Conservation (phyloP, 495 filamentous ascomycete species). For the Trichoderma orchidacearum region DNA sequence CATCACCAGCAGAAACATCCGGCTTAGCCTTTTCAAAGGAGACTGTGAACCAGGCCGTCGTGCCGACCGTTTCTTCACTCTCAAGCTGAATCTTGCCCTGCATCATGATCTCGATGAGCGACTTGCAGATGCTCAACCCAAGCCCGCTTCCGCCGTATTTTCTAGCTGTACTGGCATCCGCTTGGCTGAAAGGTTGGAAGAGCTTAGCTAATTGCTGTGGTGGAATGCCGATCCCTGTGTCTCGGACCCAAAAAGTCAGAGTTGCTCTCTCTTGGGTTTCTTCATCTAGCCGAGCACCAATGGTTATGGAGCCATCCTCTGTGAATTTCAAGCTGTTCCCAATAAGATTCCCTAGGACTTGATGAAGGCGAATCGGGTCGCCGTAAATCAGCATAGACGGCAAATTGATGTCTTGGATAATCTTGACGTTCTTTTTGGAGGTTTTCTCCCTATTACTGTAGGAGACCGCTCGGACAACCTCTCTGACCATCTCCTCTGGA, state of each 20-base stretch:
- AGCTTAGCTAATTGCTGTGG: constrained; percentile 68
- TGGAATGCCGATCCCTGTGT: constrained; percentile 83
- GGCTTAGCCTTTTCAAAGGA: constrained; percentile 62
- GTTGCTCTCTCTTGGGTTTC: constrained; percentile 57
- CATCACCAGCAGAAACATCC: constrained; percentile 36
- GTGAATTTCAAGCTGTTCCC: constrained; percentile 95
- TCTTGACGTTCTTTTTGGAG: constrained; percentile 39
- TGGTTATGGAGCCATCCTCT: constrained; percentile 69
- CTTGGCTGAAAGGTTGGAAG: constrained; percentile 84
- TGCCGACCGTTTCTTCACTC: constrained; percentile 59
- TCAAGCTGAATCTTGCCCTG: constrained; percentile 73
- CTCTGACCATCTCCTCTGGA: constrained; percentile 71
- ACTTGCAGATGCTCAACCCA: constrained; percentile 87
- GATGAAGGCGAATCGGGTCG: constrained; percentile 80
- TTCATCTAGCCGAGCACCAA: constrained; percentile 52
- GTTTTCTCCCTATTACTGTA: constrained; percentile 74
- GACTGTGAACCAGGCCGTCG: constrained; percentile 74
- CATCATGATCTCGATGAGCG: constrained; percentile 84
- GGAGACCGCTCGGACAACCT: constrained; percentile 73
- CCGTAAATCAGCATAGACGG: constrained; percentile 71
- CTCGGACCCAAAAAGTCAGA: constrained; percentile 72
- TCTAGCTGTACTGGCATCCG: constrained; percentile 72
- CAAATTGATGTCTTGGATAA: constrained; percentile 63
- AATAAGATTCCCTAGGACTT: constrained; percentile 86
- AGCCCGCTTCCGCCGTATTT: constrained; percentile 87